Base-by-base conservation (phyloP, 179 eudicot genomes). In the Beta macrorhiza region DNA sequence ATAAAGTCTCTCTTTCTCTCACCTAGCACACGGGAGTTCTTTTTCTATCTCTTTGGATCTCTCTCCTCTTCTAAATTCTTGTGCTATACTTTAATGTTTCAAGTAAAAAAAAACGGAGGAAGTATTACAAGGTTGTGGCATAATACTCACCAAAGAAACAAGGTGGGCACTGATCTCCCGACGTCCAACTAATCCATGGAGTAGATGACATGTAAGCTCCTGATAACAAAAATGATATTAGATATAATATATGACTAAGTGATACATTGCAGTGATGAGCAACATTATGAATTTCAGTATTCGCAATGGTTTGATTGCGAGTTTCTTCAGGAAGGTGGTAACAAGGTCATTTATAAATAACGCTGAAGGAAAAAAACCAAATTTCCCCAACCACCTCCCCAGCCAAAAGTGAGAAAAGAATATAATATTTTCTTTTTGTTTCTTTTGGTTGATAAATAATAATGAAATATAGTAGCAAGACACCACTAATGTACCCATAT, bases 171-270 rank as follows among this genome's bases (percentile, higher is more conserved):
- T 91, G 71, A 91, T 82, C 72, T 87, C 91, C 85, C 80, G 92
- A 78, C 97, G 90, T 32, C 93, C 90, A 80, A 90, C 97, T 83
- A 96, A 90, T 81, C 94, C 96, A 83, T 84, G 88, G 75, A 96
- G 92, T 68, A 96, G 88, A 86, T 94, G 95, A 83, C 99, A 96
- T 74, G 93, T 91, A 45, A 96, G 89, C 84, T 81, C 99, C 99
- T 96, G 93, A 42, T 61, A 75, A 58, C 42, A 77, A 56, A 65
- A 57, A 42, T 55, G 76, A 53, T 56, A 62, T 58, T 45, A 44
- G 16, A 45, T 20, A 13, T 47, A 57, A 68, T 17, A 56, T 25
- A 25, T 68, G 15, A 69, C 4, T 29, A 56, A n/a, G 68, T 52
- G 71, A 59, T 9, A 44, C 25, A 45, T 74, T 37, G 25, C 32